Percentiles rank a stretch among this genome's conserved stretches.
phyloP scores from a whole-genome alignment of 805 yeast genomes.

The Teunomyces kruisii region DNA sequence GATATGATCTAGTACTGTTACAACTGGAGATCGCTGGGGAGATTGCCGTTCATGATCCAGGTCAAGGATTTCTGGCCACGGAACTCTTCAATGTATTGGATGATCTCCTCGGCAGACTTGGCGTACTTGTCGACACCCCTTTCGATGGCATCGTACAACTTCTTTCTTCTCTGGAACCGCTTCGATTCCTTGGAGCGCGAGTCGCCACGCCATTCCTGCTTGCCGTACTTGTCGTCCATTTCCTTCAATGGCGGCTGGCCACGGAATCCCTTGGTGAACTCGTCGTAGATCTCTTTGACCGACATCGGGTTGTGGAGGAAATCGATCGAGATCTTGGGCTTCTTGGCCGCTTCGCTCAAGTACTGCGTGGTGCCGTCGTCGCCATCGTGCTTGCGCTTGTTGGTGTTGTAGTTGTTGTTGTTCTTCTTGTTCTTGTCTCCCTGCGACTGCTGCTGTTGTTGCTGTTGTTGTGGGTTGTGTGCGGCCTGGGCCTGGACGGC shows the following conservation, averaged over 20 bases:
- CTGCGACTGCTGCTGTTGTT: constrained; percentile 6
- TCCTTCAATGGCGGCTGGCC: constrained; percentile 45
- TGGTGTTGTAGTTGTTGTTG: constrained; percentile 7
- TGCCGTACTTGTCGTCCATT: constrained; percentile 44
- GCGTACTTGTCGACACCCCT: constrained; percentile 40
- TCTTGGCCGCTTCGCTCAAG: constrained; percentile 18
- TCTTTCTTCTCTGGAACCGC: constrained; percentile 43
- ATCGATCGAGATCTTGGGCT: constrained; percentile 38
- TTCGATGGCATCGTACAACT: constrained; percentile 44
- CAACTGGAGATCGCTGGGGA: constrained; percentile 31
- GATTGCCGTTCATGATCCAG: constrained; percentile 48
- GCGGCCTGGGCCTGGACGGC: constrained; percentile 25
- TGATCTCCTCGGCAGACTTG: constrained; percentile 41
- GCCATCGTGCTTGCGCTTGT: constrained; percentile 10
- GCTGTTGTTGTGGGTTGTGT: constrained; percentile 8
- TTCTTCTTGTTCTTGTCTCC: constrained; percentile 8
- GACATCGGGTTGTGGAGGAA: constrained; percentile 47
- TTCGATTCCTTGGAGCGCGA: constrained; percentile 45
- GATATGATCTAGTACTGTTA: too few species aligned
- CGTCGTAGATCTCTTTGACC: constrained; percentile 44
- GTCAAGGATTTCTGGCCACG: constrained; percentile 44
- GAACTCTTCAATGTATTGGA: constrained; percentile 40
- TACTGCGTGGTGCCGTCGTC: constrained; percentile 6
- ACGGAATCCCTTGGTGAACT: constrained; percentile 43
- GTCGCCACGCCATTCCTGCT: constrained; percentile 47